Evolutionary conservation across 495 filamentous ascomycete species (phyloP).

Genomic region (Trichocladium antarcticum): DNA sequence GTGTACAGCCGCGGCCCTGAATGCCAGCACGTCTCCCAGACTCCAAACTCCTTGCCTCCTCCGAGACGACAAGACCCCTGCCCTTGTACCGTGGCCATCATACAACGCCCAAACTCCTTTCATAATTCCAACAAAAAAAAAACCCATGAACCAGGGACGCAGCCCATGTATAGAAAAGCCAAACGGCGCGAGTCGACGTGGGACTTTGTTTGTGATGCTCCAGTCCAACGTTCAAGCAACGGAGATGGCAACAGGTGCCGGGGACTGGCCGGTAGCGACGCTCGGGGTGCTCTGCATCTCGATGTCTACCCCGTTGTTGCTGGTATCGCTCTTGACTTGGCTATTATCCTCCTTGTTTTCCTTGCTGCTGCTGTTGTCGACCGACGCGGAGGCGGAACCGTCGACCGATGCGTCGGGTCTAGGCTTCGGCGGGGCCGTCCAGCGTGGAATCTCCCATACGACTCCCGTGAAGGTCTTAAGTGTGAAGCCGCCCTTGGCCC

Average conservation of each 20-base stretch:
- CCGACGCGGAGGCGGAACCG: constrained; percentile 34
- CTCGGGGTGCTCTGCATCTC: constrained; percentile 38
- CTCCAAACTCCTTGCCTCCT: constrained; percentile 6
- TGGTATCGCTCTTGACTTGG: constrained; percentile 61
- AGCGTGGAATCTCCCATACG: constrained; percentile 70
- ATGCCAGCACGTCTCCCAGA: not conserved
- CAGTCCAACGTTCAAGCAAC: constrained; percentile 7
- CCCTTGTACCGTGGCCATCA: not conserved
- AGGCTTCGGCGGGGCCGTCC: constrained; percentile 59
- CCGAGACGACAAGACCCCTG: not conserved
- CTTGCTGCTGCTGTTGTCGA: constrained; percentile 59
- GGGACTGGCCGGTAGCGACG: constrained; percentile 32
- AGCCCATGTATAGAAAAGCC: not conserved
- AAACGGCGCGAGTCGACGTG: not conserved
- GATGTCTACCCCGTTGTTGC: constrained; percentile 44
- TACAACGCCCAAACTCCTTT: constrained; percentile 3
- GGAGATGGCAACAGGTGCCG: constrained; percentile 23
- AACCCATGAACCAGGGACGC: not conserved
- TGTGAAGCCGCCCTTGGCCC: constrained; percentile 68
- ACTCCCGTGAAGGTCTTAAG: constrained; percentile 91
- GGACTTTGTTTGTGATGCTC: no score
- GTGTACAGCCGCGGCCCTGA: not conserved
- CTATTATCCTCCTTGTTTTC: constrained; percentile 55
- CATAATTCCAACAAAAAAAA: not conserved
- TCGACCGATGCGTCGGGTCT: constrained; percentile 27